These are phyloP conservation scores for Calycina marina DNA, from an alignment of 2,329 filamentous ascomycete genomes.

Conservation along the genomic window DNA sequence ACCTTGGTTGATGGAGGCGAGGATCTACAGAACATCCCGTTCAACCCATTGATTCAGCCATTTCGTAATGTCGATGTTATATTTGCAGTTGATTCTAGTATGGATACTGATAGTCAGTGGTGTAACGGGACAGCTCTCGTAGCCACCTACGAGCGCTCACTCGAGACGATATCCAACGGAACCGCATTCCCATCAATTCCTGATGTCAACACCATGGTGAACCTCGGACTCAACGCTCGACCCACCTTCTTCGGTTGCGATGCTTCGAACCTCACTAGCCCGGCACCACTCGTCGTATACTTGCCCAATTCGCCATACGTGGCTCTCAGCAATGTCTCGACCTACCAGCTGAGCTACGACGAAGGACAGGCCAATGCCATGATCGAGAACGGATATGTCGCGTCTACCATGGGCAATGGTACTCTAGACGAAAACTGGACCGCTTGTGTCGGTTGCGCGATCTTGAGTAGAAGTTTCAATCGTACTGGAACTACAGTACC, in stretches of 20 bases:
- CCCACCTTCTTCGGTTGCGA: slow-evolving; percentile 76
- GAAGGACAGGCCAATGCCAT: slow-evolving; percentile 57
- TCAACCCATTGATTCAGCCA: slow-evolving; percentile 65
- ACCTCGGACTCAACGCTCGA: slow-evolving; percentile 56
- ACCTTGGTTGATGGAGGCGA: slow-evolving; percentile 68
- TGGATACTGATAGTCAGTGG: slow-evolving; percentile 55
- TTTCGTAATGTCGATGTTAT: slow-evolving; percentile 62
- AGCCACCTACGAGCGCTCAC: slow-evolving; percentile 56
- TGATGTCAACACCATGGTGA: slow-evolving; percentile 63
- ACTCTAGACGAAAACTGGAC: slow-evolving; percentile 65
- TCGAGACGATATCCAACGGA: slow-evolving; percentile 42
- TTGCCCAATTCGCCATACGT: slow-evolving; percentile 75
- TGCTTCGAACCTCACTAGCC: slow-evolving; percentile 41
- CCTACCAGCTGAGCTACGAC: slow-evolving; percentile 54
- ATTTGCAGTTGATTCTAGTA: slow-evolving; percentile 66
- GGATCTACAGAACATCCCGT: slow-evolving; percentile 65
- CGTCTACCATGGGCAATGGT: slow-evolving; percentile 69
- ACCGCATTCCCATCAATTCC: slow-evolving; percentile 61
- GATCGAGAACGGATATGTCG: slow-evolving; percentile 75
- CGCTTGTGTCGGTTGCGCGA: slow-evolving; percentile 75
- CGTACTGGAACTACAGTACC: slow-evolving; percentile 58
- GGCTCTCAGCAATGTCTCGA: slow-evolving; percentile 63
- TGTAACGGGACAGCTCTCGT: slow-evolving; percentile 65
- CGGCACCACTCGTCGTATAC: slow-evolving; percentile 66
- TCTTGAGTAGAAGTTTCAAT: slow-evolving; percentile 61